These are phyloP conservation scores for Tremellales sp. DNA, from an alignment of 1,284 basidiomycete genomes.

Conservation along the genomic window DNA sequence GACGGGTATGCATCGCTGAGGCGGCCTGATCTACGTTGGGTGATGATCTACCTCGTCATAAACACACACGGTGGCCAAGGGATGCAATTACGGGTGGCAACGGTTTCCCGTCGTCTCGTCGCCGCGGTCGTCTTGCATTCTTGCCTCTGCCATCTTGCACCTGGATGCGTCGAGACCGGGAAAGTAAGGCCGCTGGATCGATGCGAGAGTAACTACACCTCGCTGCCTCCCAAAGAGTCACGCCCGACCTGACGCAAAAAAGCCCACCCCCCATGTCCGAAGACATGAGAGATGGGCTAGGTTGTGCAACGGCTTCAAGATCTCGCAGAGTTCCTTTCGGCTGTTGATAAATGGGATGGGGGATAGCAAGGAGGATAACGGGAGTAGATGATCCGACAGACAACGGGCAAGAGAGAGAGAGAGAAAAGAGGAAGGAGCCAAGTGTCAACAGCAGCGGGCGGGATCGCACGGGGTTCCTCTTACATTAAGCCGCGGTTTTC, in stretches of 20 bases:
- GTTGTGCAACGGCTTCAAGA: conserved; percentile 17
- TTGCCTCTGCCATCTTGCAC: background rate
- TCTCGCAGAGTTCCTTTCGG: conserved; percentile 18
- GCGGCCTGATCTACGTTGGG: too few relatives aligned
- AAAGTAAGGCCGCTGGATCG: background rate
- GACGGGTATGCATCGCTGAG: too few relatives aligned
- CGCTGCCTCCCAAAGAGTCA: conserved; percentile 1
- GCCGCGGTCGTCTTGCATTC: background rate
- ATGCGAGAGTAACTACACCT: conserved; percentile 1
- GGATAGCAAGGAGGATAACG: conserved; percentile 3
- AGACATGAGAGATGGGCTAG: conserved; percentile 11
- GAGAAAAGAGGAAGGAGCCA: background rate
- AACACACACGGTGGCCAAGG: background rate
- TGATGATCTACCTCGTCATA: too few relatives aligned
- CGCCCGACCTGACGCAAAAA: conserved; percentile 19
- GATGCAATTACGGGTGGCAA: background rate
- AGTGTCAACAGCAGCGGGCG: conserved; percentile 22
- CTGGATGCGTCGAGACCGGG: background rate
- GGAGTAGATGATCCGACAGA: conserved; percentile 8
- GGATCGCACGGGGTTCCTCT: background rate
- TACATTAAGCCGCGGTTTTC: background rate
- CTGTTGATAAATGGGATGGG: conserved; percentile 15
- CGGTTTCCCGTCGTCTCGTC: background rate
- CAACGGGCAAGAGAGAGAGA: background rate
- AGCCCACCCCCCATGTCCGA: conserved; percentile 15